These are phyloP conservation scores for Podosphaera fusca DNA, from an alignment of 2,329 filamentous ascomycete genomes.

Conservation along the genomic window DNA sequence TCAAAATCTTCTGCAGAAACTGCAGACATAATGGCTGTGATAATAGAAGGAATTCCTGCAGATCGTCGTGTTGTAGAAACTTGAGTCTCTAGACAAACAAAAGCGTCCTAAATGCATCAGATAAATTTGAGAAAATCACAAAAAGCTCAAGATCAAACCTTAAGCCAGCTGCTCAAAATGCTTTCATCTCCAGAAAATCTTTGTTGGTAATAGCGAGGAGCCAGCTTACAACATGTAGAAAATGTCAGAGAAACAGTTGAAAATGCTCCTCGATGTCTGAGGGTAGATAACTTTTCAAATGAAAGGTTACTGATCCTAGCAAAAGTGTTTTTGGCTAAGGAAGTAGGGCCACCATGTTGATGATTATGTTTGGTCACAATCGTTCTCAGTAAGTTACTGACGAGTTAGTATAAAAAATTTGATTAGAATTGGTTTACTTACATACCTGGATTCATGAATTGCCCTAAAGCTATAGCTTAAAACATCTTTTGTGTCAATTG, in stretches of 20 bases:
- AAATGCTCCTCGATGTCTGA: slow-evolving; percentile 82
- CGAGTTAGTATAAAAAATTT: slow-evolving; percentile 1
- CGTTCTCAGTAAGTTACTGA: slow-evolving; percentile 46
- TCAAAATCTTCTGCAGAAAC: slow-evolving; percentile 36
- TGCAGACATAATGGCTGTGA: slow-evolving; percentile 57
- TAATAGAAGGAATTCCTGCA: slow-evolving; percentile 70
- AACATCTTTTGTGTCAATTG: slow-evolving; percentile 64
- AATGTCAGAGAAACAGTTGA: slow-evolving; percentile 84
- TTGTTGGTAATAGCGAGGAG: slow-evolving; percentile 9
- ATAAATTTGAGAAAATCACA: background rate
- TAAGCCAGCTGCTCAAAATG: background rate
- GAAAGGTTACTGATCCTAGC: slow-evolving; percentile 46
- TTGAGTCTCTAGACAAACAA: slow-evolving; percentile 50
- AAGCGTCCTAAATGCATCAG: slow-evolving; percentile 26
- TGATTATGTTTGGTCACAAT: slow-evolving; percentile 27
- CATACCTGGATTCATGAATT: slow-evolving; percentile 75
- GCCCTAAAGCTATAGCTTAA: slow-evolving; percentile 89
- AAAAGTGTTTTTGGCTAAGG: slow-evolving; percentile 33
- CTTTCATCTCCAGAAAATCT: background rate
- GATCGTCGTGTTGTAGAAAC: slow-evolving; percentile 72
- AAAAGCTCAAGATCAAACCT: background rate
- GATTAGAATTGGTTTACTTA: background rate
- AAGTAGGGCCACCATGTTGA: slow-evolving; percentile 11
- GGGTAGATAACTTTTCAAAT: slow-evolving; percentile 58
- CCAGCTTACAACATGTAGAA: slow-evolving; percentile 48